Conservation (phyloP, 345 rosid species). For the Geranium brycei region DNA sequence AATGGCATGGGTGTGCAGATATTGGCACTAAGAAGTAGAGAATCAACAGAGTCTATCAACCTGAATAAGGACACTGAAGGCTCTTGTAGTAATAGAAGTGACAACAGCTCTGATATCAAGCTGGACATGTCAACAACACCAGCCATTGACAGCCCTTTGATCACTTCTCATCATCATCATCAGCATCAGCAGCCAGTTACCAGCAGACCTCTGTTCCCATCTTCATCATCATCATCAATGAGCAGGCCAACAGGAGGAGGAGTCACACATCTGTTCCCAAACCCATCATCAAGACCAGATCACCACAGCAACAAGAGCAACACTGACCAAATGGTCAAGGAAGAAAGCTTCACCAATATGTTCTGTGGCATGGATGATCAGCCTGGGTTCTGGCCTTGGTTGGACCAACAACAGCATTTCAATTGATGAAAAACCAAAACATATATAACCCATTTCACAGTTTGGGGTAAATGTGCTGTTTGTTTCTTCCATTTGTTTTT, state of each 20-base stretch:
- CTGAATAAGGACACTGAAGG: slow-evolving; percentile 94
- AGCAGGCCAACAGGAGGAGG: slow-evolving; percentile 13
- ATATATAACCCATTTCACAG: background rate
- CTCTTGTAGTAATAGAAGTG: slow-evolving; percentile 86
- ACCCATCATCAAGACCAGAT: slow-evolving; percentile 21
- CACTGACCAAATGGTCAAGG: slow-evolving; percentile 57
- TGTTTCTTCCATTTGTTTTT: background rate
- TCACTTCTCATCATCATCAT: too few species aligned
- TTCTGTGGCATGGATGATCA: slow-evolving; percentile 86
- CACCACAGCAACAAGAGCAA: background rate
- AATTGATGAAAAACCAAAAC: slow-evolving; percentile 19
- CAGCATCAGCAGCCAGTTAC: background rate
- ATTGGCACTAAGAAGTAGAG: slow-evolving; percentile 73
- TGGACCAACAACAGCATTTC: slow-evolving; percentile 64
- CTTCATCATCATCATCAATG: slow-evolving; percentile 11
- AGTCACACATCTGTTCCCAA: slow-evolving; percentile 44
- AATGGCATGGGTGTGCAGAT: slow-evolving; percentile 25
- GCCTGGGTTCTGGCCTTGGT: slow-evolving; percentile 93
- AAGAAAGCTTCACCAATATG: slow-evolving; percentile 81
- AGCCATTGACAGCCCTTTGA: slow-evolving; percentile 55
- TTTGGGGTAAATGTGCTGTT: slow-evolving; percentile 2
- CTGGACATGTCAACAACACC: slow-evolving; percentile 68
- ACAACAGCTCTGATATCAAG: slow-evolving; percentile 77
- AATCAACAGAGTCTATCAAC: slow-evolving; percentile 73
- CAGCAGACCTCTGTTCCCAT: slow-evolving; percentile 51